A percentile compares a stretch with the other conserved stretches of the same genome.
These are phyloP conservation scores for Tylopilus subfusipes DNA, from an alignment of 768 basidiomycete species.

Conservation along the genomic window DNA sequence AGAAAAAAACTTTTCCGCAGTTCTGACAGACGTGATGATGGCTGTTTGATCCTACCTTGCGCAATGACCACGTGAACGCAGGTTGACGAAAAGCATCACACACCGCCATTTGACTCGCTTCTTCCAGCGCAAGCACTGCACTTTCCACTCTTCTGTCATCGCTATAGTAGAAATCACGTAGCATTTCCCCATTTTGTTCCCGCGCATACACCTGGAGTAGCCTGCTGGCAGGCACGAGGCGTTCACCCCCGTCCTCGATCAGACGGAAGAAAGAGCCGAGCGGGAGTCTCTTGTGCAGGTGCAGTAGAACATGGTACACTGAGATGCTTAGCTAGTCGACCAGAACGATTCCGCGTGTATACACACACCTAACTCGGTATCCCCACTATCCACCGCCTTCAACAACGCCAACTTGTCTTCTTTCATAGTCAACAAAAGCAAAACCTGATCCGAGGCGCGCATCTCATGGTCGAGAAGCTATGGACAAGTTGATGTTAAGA, in stretches of 20 bases:
- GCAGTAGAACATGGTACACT: slow-evolving; percentile 94
- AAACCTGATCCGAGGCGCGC: slow-evolving; percentile 87
- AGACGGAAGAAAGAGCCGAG: slow-evolving; percentile 93
- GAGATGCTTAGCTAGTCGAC: background rate
- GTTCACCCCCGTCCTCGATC: slow-evolving; percentile 84
- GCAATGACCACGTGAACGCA: background rate
- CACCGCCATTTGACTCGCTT: slow-evolving; percentile 67
- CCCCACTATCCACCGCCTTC: slow-evolving; percentile 92
- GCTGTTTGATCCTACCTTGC: slow-evolving; percentile 63
- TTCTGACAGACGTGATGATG: slow-evolving; percentile 66
- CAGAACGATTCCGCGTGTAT: background rate
- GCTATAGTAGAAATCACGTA: slow-evolving; percentile 96
- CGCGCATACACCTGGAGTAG: slow-evolving; percentile 87
- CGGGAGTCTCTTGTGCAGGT: slow-evolving; percentile 76
- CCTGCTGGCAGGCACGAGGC: slow-evolving; percentile 68
- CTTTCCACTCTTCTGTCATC: slow-evolving; percentile 94
- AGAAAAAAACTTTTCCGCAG: slow-evolving; percentile 88
- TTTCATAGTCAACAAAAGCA: slow-evolving; percentile 89
- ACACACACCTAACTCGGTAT: slow-evolving; percentile 82
- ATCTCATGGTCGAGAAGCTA: slow-evolving; percentile 91
- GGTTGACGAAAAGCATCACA: slow-evolving; percentile 9
- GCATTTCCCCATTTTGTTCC: slow-evolving; percentile 86
- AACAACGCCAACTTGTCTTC: slow-evolving; percentile 83
- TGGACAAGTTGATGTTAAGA: background rate
- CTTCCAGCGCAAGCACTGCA: slow-evolving; percentile 83